A percentile compares a stretch with the other conserved stretches of the same genome.
phyloP scores from a whole-genome alignment of 2,329 filamentous ascomycete species.

The Hypoxylon sp. region DNA sequence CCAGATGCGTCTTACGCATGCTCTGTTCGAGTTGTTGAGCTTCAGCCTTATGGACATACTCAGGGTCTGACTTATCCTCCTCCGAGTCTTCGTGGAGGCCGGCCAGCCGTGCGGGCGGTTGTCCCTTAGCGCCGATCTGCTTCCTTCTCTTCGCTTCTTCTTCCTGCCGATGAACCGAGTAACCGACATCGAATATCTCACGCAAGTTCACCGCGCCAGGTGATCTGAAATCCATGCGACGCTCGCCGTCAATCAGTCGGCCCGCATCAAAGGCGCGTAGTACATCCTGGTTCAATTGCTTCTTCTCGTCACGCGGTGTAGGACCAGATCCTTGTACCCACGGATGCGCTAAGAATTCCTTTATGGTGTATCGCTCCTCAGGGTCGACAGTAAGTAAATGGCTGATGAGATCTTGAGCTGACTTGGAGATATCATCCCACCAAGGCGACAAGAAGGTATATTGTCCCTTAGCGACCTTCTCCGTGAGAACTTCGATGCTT shows the following conservation, averaged over 20 bases:
- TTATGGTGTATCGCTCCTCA: slow-evolving; percentile 93
- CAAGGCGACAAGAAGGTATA: slow-evolving; percentile 98
- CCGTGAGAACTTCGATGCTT: slow-evolving; percentile 95
- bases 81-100: slow-evolving; percentile 80
- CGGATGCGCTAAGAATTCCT: slow-evolving; percentile 92
- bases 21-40: slow-evolving; percentile 83
- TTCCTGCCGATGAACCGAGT: slow-evolving; percentile 95
- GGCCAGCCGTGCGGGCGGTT: slow-evolving; percentile 68
- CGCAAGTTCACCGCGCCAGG: slow-evolving; percentile 95
- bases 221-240: slow-evolving; percentile 91
- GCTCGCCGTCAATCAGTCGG: slow-evolving; percentile 70
- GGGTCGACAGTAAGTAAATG: slow-evolving; percentile 96
- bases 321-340: slow-evolving; percentile 83
- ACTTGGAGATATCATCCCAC: slow-evolving; percentile 99
- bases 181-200: slow-evolving; percentile 98
- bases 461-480: slow-evolving; percentile 96
- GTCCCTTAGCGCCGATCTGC: slow-evolving; percentile 81
- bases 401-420: slow-evolving; percentile 92
- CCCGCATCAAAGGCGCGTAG: slow-evolving; percentile 71
- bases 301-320: slow-evolving; percentile 72
- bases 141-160: slow-evolving; percentile 94
- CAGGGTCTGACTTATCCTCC: slow-evolving; percentile 70
- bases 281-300: slow-evolving; percentile 60
- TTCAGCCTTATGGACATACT: slow-evolving; percentile 61
- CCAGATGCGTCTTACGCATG: slow-evolving; percentile 83